Conservation (phyloP, 805 yeast genomes). For the Saccharomycopsis javanensis region DNA sequence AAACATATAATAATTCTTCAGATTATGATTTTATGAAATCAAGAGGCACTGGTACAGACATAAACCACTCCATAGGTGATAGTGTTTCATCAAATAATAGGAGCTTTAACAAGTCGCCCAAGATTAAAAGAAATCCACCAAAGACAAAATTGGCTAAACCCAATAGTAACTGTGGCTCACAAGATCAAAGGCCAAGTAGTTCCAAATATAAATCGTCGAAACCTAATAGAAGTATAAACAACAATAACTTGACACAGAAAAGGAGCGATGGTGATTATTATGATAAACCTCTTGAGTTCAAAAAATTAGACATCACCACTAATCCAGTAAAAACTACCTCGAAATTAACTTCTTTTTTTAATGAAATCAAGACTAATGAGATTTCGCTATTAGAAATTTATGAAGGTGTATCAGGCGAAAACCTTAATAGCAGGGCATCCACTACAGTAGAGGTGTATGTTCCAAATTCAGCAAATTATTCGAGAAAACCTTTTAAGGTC, state of each 20-base stretch:
- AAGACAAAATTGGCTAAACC: neutral
- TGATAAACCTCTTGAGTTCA: neutral
- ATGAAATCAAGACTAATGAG: slow-evolving; percentile 6
- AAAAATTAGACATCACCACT: slow-evolving; percentile 1
- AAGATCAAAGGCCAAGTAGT: neutral
- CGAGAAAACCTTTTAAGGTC: slow-evolving; percentile 20
- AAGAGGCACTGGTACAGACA: neutral
- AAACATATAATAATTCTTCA: neutral
- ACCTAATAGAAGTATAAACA: slow-evolving; percentile 9
- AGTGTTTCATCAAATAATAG: neutral
- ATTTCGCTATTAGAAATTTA: slow-evolving; percentile 10
- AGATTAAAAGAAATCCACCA: neutral
- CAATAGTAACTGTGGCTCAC: slow-evolving; percentile 9
- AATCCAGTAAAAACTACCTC: neutral
- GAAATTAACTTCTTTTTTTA: slow-evolving; percentile 7
- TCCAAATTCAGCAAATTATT: slow-evolving; percentile 20
- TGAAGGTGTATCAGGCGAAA: slow-evolving; percentile 13
- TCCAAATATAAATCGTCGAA: neutral
- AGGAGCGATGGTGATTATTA: neutral
- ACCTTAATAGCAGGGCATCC: slow-evolving; percentile 7
- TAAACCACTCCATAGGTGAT: neutral
- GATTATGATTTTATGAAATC: neutral
- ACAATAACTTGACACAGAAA: neutral
- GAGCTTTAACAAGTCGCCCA: neutral
- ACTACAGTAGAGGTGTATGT: slow-evolving; percentile 21